Percentiles rank a stretch among this genome's conserved stretches.
phyloP scores from a whole-genome alignment of 345 rosid species.

The Eucalyptus paniculata region DNA sequence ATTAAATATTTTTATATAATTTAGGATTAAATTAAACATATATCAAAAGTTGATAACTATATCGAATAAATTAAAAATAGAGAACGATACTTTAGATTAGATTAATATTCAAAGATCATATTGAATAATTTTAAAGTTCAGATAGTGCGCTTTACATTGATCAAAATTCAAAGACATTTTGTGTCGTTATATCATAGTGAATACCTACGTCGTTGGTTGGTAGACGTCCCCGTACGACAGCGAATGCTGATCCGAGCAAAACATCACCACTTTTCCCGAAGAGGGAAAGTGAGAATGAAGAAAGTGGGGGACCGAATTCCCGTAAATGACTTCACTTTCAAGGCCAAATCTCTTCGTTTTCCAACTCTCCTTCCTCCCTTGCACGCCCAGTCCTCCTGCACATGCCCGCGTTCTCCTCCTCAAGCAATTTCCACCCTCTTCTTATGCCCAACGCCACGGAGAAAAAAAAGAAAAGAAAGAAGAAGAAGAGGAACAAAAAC shows the following conservation, averaged over 20 bases:
- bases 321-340: not conserved
- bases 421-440: not conserved
- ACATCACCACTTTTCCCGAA: not conserved
- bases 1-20: too few species aligned
- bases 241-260: not conserved
- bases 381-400: not conserved
- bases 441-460: not conserved
- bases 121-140: too few species aligned
- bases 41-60: too few species aligned
- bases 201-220: not conserved
- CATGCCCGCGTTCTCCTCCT: not conserved
- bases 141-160: not conserved
- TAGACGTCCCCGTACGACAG: not conserved
- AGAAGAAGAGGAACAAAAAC: not conserved
- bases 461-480: too few species aligned
- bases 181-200: too few species aligned
- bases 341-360: not conserved
- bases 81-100: fast-evolving
- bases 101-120: too few species aligned
- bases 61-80: too few species aligned
- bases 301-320: not conserved
- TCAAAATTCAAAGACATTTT: not conserved
- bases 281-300: not conserved
- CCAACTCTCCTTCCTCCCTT: not conserved
- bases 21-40: too few species aligned